A percentile compares a stretch with the other conserved stretches of the same genome.
These are phyloP conservation scores for Flaveria robusta DNA, from an alignment of 129 eudicot genomes.

Conservation along the genomic window DNA sequence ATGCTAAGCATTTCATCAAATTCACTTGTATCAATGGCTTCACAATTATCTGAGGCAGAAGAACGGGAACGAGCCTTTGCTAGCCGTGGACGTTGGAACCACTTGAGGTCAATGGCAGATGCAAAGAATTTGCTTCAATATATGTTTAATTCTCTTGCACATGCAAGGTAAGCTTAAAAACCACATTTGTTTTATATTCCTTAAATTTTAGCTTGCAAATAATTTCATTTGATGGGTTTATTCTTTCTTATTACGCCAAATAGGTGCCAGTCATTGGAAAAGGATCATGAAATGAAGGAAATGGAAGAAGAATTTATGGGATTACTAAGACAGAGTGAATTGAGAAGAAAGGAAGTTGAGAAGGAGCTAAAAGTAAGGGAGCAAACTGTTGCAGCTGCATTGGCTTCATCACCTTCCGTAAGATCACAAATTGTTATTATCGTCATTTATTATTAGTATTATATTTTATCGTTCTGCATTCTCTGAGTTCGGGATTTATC, in stretches of 20 bases:
- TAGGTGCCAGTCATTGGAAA: slow-evolving; percentile 90
- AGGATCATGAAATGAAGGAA: slow-evolving; percentile 81
- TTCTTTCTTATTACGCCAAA: slow-evolving; percentile 12
- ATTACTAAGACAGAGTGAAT: slow-evolving; percentile 82
- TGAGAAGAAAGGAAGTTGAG: slow-evolving; percentile 85
- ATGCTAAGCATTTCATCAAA: slow-evolving; percentile 90
- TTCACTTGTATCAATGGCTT: slow-evolving; percentile 97
- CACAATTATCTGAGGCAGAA: slow-evolving; percentile 98
- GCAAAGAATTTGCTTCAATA: slow-evolving; percentile 83
- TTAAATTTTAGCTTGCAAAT: background rate
- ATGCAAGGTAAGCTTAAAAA: slow-evolving; percentile 55
- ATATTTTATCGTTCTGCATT: background rate
- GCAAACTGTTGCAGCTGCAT: slow-evolving; percentile 58
- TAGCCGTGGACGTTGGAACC: slow-evolving; percentile 93
- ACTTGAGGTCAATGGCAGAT: slow-evolving; percentile 93
- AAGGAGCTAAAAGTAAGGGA: slow-evolving; percentile 81
- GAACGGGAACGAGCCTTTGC: slow-evolving; percentile 89
- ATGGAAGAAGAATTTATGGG: slow-evolving; percentile 93
- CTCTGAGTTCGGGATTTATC: background rate
- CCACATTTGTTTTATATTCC: background rate
- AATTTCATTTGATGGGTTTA: background rate
- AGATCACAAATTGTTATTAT: slow-evolving; percentile 16
- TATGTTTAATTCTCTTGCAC: slow-evolving; percentile 80
- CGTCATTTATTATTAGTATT: background rate
- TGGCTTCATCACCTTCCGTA: slow-evolving; percentile 70